Base-by-base conservation (phyloP, 768 basidiomycete genomes). In the Leccinum uliginosum region DNA sequence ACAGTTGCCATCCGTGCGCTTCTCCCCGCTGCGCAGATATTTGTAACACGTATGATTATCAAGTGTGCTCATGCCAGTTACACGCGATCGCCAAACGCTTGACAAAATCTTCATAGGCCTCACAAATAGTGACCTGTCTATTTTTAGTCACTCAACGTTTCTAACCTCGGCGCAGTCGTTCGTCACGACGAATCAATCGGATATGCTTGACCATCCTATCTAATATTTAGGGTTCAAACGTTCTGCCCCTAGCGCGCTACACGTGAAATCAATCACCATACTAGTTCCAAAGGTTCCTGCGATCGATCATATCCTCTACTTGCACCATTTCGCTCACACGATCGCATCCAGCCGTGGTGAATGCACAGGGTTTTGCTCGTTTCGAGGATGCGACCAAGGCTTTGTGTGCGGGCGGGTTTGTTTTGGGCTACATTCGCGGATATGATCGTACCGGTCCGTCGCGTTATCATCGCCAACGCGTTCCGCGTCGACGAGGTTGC, bases 241-340 rank as follows among this genome's bases (percentile, higher is more conserved):
- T 50, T 63, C 51, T 15, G 30, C 32, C 30, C 55, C 29, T 55
- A 29, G 51, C 5, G 11, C 30, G 49, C 14, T 14, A 59, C 63
- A 65, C 63, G 63, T 65, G 63, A 30, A 56, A n/a, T 65, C 56
- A 30, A 40, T 53, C 58, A 21, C 6, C 32, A 17, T 51, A 44
- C 38, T 29, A n/a, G n/a, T n/a, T 23, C 26, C 21, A 14, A 46
- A 62, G 59, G 50, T 9, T 12, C 45, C 55, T 38, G 50, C 29
- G 54, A 61, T 60, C 48, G 59, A 64, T 62, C 53, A 10, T 45
- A 6, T 10, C 11, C 14, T 11, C 44, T 49, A 1, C 12, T 29
- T 15, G 27, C 30, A 50, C n/a, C n/a, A n/a, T 50, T 7, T 12
- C 11, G 21, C 11, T 49, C 15, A 17, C 27, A 30, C 19, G 48